Base-by-base conservation (phyloP, 2,329 filamentous ascomycete genomes). In the Sclerotinia glacialis region DNA sequence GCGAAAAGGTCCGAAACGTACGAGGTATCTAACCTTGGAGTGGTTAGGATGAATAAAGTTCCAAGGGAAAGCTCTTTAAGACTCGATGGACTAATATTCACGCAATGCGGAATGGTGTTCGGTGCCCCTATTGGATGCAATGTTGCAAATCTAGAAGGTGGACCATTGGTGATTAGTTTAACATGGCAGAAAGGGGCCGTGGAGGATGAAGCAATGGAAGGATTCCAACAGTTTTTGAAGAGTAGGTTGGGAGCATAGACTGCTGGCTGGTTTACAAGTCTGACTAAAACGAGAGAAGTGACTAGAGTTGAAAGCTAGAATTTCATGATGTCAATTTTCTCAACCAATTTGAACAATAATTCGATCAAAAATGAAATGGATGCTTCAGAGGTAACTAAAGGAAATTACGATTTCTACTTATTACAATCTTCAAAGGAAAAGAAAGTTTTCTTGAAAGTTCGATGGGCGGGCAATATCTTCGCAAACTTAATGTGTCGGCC, bases 21-120 rank as follows among this genome's bases (percentile, higher is more conserved):
- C 34, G 72, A 74, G 47, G n/a, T 73, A 9, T 73, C 70, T 2
- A 74, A 74, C 66, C 53, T 74, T 2, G 72, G 72, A 9, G 53
- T 70, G 40, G 62, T 72, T 0, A 55, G 67, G n/a, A 23, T 70
- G 18, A 63, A 63, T 9, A 8, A 12, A 7, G 47, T 28, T 16
- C n/a, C 47, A 0, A 2, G n/a, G n/a, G 34, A 28, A 3, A 49
- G 14, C 9, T n/a, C 26, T 8, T 60, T 71, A 1, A 65, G 28
- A 37, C 28, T 73, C 5, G 65, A 72, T 56, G 71, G 67, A 31
- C 34, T 72, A 3, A 28, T 67, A 2, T 73, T 73, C 58, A 68
- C 67, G 0, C 72, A 73, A 47, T 70, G 69, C 52, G 70, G 65
- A 28, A 71, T 71, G 69, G 63, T 70, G 18, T 44, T 47, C 3